These are phyloP conservation scores for Fraxinus platypoda DNA, from an alignment of 305 asterid genomes.

Conservation along the genomic window DNA sequence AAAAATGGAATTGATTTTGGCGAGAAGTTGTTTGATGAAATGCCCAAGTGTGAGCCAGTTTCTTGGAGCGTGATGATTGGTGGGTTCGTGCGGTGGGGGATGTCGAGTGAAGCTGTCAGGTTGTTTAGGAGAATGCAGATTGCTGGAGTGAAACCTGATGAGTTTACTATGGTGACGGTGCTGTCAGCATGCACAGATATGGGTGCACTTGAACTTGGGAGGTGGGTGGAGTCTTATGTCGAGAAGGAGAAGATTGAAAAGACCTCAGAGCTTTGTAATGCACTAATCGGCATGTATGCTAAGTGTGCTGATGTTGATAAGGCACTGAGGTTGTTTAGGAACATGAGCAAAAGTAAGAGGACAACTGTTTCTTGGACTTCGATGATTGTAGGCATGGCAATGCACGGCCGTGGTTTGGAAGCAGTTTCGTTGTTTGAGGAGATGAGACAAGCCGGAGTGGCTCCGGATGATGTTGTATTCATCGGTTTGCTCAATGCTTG, in stretches of 20 bases:
- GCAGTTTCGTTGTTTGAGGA: slow-evolving; percentile 68
- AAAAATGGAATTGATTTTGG: slow-evolving; percentile 47
- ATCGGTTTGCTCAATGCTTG: slow-evolving; percentile 75
- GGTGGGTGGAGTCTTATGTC: slow-evolving; percentile 61
- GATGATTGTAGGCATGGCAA: slow-evolving; percentile 59
- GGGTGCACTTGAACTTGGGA: slow-evolving; percentile 77
- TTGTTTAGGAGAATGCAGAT: slow-evolving; percentile 64
- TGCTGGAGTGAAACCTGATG: slow-evolving; percentile 58
- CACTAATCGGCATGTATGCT: slow-evolving; percentile 73
- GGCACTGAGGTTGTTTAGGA: slow-evolving; percentile 50
- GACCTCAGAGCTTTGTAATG: slow-evolving; percentile 53
- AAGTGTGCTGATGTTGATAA: slow-evolving; percentile 79
- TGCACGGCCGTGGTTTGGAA: slow-evolving; percentile 68
- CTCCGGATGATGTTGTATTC: slow-evolving; percentile 68
- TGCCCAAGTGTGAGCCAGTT: slow-evolving; percentile 48
- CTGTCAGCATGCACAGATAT: slow-evolving; percentile 71
- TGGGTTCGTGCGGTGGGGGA: slow-evolving; percentile 62
- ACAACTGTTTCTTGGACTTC: slow-evolving; percentile 78
- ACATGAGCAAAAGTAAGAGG: slow-evolving; percentile 45
- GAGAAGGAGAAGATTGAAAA: slow-evolving; percentile 48
- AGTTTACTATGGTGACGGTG: slow-evolving; percentile 61
- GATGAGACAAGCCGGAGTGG: slow-evolving; percentile 43
- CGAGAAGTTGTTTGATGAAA: slow-evolving; percentile 75
- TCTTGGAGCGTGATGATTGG: slow-evolving; percentile 69
- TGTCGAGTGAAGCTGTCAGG: slow-evolving; percentile 51